These are phyloP conservation scores for Cutaneotrichosporon cutaneum DNA, from an alignment of 1,284 basidiomycete species.

Conservation along the genomic window DNA sequence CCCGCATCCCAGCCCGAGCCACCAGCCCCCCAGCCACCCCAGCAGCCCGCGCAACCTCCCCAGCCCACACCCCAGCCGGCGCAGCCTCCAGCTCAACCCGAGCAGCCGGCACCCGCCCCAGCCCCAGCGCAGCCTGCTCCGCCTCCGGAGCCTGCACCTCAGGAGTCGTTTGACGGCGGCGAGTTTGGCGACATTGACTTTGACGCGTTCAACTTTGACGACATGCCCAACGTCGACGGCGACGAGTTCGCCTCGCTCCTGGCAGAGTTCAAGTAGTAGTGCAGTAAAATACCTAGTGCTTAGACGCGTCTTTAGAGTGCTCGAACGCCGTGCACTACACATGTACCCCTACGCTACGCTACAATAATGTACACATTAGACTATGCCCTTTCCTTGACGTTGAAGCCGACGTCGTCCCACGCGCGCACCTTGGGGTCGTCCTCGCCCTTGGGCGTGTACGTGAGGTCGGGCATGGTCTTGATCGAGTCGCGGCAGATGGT, in stretches of 20 bases:
- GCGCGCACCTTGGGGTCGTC: slow-evolving; percentile 37
- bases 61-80: neutral
- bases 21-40: slow-evolving; percentile 4
- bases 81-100: neutral
- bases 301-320: no score
- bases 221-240: slow-evolving; percentile 36
- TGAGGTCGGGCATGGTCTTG: slow-evolving; percentile 28
- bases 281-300: no score
- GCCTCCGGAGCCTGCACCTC: neutral
- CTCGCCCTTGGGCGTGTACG: slow-evolving; percentile 39
- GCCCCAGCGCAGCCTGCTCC: neutral
- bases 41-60: slow-evolving; percentile 3
- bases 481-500: slow-evolving; percentile 34
- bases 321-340: neutral
- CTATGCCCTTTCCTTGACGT: slow-evolving; percentile 7
- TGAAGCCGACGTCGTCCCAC: slow-evolving; percentile 42
- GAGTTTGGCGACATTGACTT: slow-evolving; percentile 33
- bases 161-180: slow-evolving; percentile 10
- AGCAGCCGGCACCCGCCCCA: neutral
- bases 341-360: slow-evolving; percentile 10
- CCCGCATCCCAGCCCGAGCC: neutral
- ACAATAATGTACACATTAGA: slow-evolving; percentile 13
- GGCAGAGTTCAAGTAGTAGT: slow-evolving; percentile 38
- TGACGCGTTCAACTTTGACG: slow-evolving; percentile 43
- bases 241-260: slow-evolving; percentile 40